Base-by-base conservation (phyloP, 352 stramenopile genomes). In the Pythium oligandrum region DNA sequence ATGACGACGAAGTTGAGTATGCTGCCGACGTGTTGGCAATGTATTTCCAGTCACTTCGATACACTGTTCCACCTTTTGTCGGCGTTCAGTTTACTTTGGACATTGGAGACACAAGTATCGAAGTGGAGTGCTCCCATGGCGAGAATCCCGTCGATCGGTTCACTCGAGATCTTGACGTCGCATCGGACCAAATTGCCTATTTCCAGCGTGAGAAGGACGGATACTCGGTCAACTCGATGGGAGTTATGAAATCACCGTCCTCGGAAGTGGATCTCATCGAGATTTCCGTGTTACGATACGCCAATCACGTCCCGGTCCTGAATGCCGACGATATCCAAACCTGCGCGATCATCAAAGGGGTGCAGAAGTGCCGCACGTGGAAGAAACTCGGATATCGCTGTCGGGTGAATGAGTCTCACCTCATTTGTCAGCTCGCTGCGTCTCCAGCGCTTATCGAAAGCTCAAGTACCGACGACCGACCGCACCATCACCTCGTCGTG, bases 31-130 rank as follows among this genome's bases (percentile, higher is more conserved):
- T 54, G 10, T 50, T 93, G 26, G 63, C 73, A 6, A 35, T 81
- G 32, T 93, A 91, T 50, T 90, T 93, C 34, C 73, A 88, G 59
- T 86, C 52, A 43, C 51, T 90, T 32, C 64, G 75, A 11, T 93
- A 89, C 52, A 82, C 68, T 1, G 53, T 79, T 17, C 73, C 70
- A 44, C 59, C 67, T 2, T 78, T 63, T 43, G 47, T 90, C n/a
- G 62, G 64, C 17, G 71, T 91, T 3, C 61, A 83, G 31, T 89
- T 91, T 51, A 53, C 38, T 36, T 79, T 89, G 40, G 63, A 87
- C 40, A 68, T 89, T 17, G 56, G 36, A 4, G 63, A 61, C 1
- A 63, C 76, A 6, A 51, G 38, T 31, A 72, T 67, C 10, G 62
- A 59, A 17, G 64, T 90, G 4, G 54, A 75, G 8, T 82, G 68